Evolutionary conservation across 2,329 filamentous ascomycete species (phyloP).

Genomic region (Epichloe hybrida): DNA sequence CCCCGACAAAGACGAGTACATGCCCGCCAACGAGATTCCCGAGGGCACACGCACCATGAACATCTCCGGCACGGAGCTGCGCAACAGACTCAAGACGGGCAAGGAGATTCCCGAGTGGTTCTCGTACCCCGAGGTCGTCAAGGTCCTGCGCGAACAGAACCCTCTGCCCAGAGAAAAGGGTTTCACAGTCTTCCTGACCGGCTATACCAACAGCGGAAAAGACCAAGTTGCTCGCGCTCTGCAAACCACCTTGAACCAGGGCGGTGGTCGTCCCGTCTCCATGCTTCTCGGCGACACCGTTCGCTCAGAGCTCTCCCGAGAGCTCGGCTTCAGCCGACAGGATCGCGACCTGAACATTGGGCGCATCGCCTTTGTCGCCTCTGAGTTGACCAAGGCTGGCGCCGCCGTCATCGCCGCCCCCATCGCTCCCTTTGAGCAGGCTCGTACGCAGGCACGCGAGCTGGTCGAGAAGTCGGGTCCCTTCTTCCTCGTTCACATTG

Average conservation of each 20-base stretch:
- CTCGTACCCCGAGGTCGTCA: conserved; percentile 97
- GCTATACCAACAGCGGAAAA: conserved; percentile 94
- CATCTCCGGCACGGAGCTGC: conserved; percentile 83
- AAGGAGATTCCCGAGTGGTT: conserved; percentile 98
- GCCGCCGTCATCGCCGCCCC: conserved; percentile 92
- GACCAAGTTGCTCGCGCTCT: conserved; percentile 90
- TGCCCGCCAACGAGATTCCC: conserved; percentile 78
- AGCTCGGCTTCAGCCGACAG: conserved; percentile 86
- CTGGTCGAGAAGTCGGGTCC: conserved; percentile 76
- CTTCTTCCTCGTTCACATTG: conserved; percentile 93
- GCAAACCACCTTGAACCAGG: conserved; percentile 95
- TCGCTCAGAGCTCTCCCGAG: conserved; percentile 79
- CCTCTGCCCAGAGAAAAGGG: conserved; percentile 82
- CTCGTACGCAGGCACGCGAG: conserved; percentile 65
- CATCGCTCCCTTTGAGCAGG: conserved; percentile 81
- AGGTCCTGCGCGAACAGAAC: conserved; percentile 91
- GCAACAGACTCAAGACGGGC: conserved; percentile 77
- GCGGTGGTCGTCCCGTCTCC: conserved; percentile 86
- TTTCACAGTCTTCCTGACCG: conserved; percentile 96
- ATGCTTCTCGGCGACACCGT: conserved; percentile 94
- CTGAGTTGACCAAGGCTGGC: conserved; percentile 83
- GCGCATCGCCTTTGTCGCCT: conserved; percentile 91
- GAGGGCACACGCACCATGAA: conserved; percentile 73
- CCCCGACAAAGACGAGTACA: conserved; percentile 93
- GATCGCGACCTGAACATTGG: conserved; percentile 92